A percentile compares a stretch with the other conserved stretches of the same genome.
Conservation (phyloP, 257 asterid genomes). For the Ligustrum vulgare region DNA sequence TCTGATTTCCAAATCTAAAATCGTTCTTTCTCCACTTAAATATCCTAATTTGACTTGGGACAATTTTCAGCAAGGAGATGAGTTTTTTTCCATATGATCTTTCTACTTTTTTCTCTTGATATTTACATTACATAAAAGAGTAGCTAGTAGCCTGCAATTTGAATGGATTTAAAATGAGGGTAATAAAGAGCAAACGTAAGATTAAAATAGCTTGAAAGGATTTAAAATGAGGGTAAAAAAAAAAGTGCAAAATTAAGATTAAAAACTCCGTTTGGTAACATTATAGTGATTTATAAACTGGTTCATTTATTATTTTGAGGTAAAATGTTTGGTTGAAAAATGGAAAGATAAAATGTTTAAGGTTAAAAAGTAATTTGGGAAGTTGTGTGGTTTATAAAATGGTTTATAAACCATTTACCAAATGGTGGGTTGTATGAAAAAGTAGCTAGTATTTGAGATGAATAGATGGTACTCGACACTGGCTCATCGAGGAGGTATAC, state of each 20-base stretch:
- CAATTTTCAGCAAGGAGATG: not conserved
- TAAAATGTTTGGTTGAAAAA: no score
- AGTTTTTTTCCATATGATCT: not conserved
- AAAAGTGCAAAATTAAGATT: no score
- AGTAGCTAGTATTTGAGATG: not conserved
- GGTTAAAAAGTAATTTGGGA: no score
- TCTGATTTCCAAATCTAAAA: not conserved
- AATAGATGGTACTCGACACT: not conserved
- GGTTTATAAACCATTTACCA: no score
- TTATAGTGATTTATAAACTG: no score
- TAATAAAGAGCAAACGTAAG: not conserved
- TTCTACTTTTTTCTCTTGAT: not conserved
- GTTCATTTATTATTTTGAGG: no score
- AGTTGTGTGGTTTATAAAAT: no score
- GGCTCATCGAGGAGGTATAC: not conserved
- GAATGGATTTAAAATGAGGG: not conserved
- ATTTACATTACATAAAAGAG: not conserved
- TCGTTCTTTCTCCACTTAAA: not conserved
- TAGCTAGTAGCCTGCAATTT: no score
- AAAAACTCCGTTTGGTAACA: no score
- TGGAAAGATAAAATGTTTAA: no score
- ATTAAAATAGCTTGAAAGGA: not conserved
- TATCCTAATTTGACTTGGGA: not conserved
- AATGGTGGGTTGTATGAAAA: no score
- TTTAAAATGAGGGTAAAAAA: no score